phyloP scores from a whole-genome alignment of 2,329 filamentous ascomycete genomes.

The Fusarium phyllophilum region DNA sequence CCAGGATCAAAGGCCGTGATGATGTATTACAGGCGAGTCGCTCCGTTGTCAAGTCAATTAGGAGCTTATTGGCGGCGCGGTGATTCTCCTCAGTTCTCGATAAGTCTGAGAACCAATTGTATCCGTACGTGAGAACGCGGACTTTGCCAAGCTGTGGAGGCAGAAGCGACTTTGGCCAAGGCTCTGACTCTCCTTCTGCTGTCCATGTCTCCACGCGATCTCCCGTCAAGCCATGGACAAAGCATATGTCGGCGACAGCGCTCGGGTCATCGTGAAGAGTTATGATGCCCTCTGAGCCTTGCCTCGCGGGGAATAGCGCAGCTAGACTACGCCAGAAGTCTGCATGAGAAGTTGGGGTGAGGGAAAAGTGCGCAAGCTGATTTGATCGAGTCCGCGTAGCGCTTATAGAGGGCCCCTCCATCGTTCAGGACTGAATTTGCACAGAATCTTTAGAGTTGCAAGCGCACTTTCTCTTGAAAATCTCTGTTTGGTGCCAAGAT shows the following conservation, averaged over 20 bases:
- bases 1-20: neutral
- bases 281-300: neutral
- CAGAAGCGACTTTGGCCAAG: neutral
- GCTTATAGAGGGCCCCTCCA: neutral
- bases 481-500: rapidly evolving
- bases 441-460: neutral
- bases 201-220: neutral
- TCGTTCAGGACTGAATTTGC: neutral
- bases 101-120: rapidly evolving
- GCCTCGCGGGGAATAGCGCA: neutral
- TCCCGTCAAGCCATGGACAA: neutral
- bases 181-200: neutral
- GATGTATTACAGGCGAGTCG: neutral
- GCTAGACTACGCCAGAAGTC: rapidly evolving
- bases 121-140: neutral
- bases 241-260: neutral
- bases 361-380: neutral
- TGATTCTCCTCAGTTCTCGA: rapidly evolving
- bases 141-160: neutral
- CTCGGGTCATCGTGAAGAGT: neutral
- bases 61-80: neutral
- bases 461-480: rapidly evolving
- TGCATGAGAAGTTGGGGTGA: rapidly evolving
- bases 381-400: neutral
- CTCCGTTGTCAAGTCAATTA: neutral